Evolutionary conservation across 106 monocot genomes (phyloP), one percentile per base, ranked within the genome.

Genomic region (Dendrobium chrysotoxum): DNA sequence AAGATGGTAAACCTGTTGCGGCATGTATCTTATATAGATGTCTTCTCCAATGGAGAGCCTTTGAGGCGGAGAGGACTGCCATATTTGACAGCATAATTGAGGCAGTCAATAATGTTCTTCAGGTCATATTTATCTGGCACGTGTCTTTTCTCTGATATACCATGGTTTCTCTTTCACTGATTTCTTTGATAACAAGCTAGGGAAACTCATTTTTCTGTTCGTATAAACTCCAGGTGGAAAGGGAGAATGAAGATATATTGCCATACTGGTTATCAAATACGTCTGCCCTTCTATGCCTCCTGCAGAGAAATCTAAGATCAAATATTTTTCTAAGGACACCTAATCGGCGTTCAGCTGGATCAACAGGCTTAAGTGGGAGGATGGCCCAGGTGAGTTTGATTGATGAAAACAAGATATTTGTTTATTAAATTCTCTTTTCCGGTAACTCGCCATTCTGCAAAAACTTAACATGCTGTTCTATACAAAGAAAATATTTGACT

Each of bases 181-280:
- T 13, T 21, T 68, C 1, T 20, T 35, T 44, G 11, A 15, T 50
- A 23, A 30, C 42, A 46, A 58, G 41, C 44, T 75, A 28, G 70
- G 64, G 41, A 50, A 38, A 39, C 45, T 67, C 28, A 61, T 76
- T 73, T 67, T 80, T 80, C 10, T 77, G 2, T 38, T 77, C 13
- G 38, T 76, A 17, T 68, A 46, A 82, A 31, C 82, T 79, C 79
- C 85, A 98, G 95, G 91, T 64, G 35, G 87, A 89, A 11, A 76
- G 72, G 50, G 92, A 88, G 23, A 78, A 85, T 80, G 86, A n/a
- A 4, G 40, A 88, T 86, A 80, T 86, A 26, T 82, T 98, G 70
- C 92, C 92, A 11, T 98, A 98, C 80, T 98, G 98, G 98, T 78
- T 98, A 66, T 95, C 98, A 79, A 98, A 94, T 85, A 81, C 89